These are phyloP conservation scores for Petunia axillaris DNA, from an alignment of 257 asterid species.

Conservation along the genomic window DNA sequence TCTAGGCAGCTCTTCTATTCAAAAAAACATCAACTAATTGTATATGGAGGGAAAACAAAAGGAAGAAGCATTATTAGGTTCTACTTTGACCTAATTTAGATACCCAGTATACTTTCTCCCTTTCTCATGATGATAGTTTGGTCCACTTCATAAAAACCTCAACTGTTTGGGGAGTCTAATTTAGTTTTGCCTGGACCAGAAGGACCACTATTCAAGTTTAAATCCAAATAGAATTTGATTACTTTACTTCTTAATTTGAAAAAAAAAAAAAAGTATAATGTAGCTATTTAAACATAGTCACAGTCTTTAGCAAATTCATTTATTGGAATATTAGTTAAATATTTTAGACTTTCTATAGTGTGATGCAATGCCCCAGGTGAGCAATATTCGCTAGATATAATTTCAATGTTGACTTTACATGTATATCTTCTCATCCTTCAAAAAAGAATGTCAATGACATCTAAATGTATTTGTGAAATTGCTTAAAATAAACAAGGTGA, in stretches of 20 bases:
- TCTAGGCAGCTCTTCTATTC: not conserved
- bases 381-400: constrained; percentile 1
- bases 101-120: not conserved
- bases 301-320: not conserved
- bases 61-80: too few species aligned
- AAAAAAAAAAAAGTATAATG: not conserved
- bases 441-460: constrained; percentile 1
- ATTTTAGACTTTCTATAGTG: not conserved
- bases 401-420: constrained; percentile 1
- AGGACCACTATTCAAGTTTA: not conserved
- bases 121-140: not conserved
- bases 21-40: too few species aligned
- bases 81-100: too few species aligned
- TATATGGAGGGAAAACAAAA: too few species aligned
- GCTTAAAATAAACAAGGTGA: not conserved
- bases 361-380: not conserved
- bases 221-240: not conserved
- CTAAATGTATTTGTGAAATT: not conserved
- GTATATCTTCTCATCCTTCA: not conserved
- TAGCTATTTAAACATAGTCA: not conserved
- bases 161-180: not conserved
- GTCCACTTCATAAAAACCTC: not conserved
- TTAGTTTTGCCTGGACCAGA: not conserved
- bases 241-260: not conserved
- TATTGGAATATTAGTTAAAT: not conserved